Percentiles rank a stretch among this genome's conserved stretches.
phyloP scores from a whole-genome alignment of 768 basidiomycete genomes.

The Tephrocybe rancida region DNA sequence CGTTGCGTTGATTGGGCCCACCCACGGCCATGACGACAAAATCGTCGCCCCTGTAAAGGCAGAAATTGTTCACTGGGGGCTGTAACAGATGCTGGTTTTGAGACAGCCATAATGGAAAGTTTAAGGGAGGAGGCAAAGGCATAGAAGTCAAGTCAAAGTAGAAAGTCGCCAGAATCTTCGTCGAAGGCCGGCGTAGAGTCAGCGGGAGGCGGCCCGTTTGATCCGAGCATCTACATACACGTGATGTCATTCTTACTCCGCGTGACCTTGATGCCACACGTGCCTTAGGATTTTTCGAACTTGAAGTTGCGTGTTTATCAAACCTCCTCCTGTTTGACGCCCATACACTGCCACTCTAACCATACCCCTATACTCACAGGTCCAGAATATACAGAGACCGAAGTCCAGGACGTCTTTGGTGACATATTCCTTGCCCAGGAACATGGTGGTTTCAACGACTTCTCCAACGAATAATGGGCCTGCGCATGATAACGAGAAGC shows the following conservation, averaged over 20 bases:
- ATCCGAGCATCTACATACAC: conserved; percentile 11
- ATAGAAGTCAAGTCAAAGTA: conserved; percentile 34
- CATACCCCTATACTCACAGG: neutral
- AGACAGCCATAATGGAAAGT: conserved; percentile 86
- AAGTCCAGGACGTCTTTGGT: neutral
- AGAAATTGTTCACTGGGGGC: conserved; percentile 94
- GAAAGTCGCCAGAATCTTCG: too few species aligned
- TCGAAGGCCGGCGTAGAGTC: too few species aligned
- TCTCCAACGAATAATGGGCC: conserved; percentile 25
- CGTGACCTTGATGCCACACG: conserved; percentile 23
- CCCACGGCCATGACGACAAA: conserved; percentile 97
- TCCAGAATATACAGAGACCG: neutral
- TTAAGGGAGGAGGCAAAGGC: conserved; percentile 81
- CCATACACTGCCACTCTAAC: neutral
- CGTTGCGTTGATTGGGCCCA: conserved; percentile 92
- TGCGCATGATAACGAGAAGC: conserved; percentile 40
- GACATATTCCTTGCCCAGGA: neutral
- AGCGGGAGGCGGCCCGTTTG: conserved; percentile 9
- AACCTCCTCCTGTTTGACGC: conserved; percentile 1
- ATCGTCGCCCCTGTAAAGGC: conserved; percentile 80
- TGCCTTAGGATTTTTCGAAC: conserved; percentile 20
- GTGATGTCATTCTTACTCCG: conserved; percentile 17
- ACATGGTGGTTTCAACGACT: conserved; percentile 37
- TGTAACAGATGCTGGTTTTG: conserved; percentile 80
- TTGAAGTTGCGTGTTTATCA: conserved; percentile 14